These are phyloP conservation scores for Cladosporium oxysporum DNA, from an alignment of 2,329 filamentous ascomycete species.

Conservation along the genomic window DNA sequence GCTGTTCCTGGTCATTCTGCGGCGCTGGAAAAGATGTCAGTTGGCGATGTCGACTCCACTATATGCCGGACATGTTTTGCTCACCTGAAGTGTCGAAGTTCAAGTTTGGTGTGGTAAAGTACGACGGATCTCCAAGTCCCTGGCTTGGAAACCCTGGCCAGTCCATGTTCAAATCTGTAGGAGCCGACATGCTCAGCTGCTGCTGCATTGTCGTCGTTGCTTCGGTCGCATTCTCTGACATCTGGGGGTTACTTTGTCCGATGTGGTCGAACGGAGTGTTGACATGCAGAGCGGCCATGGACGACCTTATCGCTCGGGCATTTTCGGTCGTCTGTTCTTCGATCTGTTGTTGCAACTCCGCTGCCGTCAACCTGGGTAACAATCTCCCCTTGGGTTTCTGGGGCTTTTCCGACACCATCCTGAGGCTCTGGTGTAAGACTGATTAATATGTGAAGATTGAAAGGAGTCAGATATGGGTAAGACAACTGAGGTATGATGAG, in stretches of 20 bases:
- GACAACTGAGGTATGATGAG: not conserved
- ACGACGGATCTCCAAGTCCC: not conserved
- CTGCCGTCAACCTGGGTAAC: not conserved
- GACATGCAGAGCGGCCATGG: not conserved
- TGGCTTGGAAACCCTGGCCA: not conserved
- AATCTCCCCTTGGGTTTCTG: not conserved
- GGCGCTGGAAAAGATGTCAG: not conserved
- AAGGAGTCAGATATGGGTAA: not conserved
- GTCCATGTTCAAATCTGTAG: not conserved
- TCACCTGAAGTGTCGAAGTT: not conserved
- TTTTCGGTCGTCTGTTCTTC: not conserved
- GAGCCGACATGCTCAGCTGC: not conserved
- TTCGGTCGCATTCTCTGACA: not conserved
- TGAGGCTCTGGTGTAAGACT: not conserved
- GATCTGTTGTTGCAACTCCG: not conserved
- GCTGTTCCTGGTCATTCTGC: slow-evolving; percentile 1
- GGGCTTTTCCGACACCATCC: not conserved
- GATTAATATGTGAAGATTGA: not conserved
- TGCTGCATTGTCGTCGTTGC: not conserved
- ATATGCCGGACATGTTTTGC: not conserved
- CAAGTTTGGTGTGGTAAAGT: not conserved
- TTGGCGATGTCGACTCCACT: not conserved
- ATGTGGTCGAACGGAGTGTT: not conserved
- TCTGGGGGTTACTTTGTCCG: not conserved
- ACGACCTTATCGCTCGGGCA: not conserved